Conservation (phyloP, 2,329 filamentous ascomycete genomes). For the Pseudophaeomoniella oleicola region DNA sequence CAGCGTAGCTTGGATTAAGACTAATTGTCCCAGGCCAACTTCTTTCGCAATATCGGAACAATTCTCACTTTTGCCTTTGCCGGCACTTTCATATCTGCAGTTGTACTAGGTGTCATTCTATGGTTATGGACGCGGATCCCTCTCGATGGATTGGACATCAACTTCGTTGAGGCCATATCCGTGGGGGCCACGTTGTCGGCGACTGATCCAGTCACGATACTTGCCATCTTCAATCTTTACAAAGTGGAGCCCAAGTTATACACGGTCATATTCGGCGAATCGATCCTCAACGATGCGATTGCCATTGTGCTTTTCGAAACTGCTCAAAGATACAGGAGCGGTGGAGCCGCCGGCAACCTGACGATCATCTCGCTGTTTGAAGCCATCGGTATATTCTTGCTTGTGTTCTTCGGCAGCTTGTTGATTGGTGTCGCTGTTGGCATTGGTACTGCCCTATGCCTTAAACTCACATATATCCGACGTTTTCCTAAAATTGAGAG, state of each 20-base stretch:
- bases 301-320: slow-evolving; percentile 98
- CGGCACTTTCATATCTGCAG: slow-evolving; percentile 88
- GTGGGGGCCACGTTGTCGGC: slow-evolving; percentile 93
- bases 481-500: slow-evolving; percentile 94
- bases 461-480: slow-evolving; percentile 91
- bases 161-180: slow-evolving; percentile 89
- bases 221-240: slow-evolving; percentile 98
- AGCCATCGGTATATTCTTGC: slow-evolving; percentile 83
- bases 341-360: slow-evolving; percentile 51
- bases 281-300: slow-evolving; percentile 94
- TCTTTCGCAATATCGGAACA: slow-evolving; percentile 95
- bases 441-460: slow-evolving; percentile 67
- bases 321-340: slow-evolving; percentile 78
- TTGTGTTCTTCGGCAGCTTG: slow-evolving; percentile 90
- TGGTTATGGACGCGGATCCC: slow-evolving; percentile 82
- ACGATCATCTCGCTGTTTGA: slow-evolving; percentile 76
- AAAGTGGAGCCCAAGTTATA: slow-evolving; percentile 98
- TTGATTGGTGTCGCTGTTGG: slow-evolving; percentile 79
- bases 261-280: slow-evolving; percentile 97
- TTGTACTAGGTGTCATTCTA: slow-evolving; percentile 81
- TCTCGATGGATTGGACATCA: slow-evolving; percentile 70
- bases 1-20: background rate
- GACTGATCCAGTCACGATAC: slow-evolving; percentile 91
- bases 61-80: slow-evolving; percentile 97
- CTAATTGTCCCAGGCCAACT: slow-evolving; percentile 51